phyloP scores from a whole-genome alignment of 768 basidiomycete species.

The Lactarius trivialis region DNA sequence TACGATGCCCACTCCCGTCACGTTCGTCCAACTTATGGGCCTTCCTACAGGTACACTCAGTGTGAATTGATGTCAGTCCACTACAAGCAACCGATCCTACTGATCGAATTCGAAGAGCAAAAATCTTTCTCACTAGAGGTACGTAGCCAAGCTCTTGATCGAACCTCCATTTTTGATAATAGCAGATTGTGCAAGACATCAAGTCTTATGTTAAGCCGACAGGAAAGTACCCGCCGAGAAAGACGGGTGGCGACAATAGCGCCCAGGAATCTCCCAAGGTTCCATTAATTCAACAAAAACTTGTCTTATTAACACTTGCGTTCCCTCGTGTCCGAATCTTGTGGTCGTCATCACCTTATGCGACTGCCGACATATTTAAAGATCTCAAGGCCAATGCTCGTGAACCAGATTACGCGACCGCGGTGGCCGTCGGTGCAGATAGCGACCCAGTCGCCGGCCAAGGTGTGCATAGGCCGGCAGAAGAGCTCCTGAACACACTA shows the following conservation, averaged over 20 bases:
- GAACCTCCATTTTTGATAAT: neutral
- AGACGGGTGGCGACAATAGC: slow-evolving; percentile 32
- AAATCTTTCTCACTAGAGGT: slow-evolving; percentile 91
- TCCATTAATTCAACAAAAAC: slow-evolving; percentile 78
- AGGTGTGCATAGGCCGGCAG: slow-evolving; percentile 67
- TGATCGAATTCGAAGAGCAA: slow-evolving; percentile 98
- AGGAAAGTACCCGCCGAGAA: slow-evolving; percentile 50
- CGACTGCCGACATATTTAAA: slow-evolving; percentile 84
- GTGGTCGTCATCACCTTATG: slow-evolving; percentile 95
- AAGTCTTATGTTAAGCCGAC: slow-evolving; percentile 61
- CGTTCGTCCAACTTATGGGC: neutral
- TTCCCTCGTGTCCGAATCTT: slow-evolving; percentile 92
- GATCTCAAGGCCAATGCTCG: slow-evolving; percentile 77
- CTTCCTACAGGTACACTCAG: slow-evolving; percentile 72
- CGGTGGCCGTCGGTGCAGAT: slow-evolving; percentile 76
- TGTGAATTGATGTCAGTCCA: slow-evolving; percentile 96
- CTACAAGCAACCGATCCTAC: slow-evolving; percentile 87
- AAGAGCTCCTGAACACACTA: slow-evolving; percentile 74
- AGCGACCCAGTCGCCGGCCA: slow-evolving; percentile 61
- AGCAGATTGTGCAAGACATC: slow-evolving; percentile 54
- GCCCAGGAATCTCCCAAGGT: slow-evolving; percentile 34
- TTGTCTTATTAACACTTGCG: slow-evolving; percentile 80
- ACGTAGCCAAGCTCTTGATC: slow-evolving; percentile 20
- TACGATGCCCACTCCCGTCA: slow-evolving; percentile 35
- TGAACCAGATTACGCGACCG: slow-evolving; percentile 75